phyloP scores from a whole-genome alignment of 345 rosid genomes.

The Balakata baccata region DNA sequence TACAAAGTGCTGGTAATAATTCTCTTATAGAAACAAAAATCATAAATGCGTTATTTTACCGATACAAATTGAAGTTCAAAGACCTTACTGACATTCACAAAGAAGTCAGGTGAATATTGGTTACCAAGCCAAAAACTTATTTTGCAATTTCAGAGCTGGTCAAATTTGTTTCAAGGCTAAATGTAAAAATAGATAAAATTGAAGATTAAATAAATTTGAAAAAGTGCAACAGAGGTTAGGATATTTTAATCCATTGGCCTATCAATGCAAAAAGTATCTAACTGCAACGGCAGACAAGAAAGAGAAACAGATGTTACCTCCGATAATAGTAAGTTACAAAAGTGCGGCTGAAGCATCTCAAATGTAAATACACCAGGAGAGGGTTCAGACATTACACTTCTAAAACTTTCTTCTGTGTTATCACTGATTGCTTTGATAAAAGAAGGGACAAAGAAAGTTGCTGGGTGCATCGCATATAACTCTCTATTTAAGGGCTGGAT shows the following conservation, averaged over 20 bases:
- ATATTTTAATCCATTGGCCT: background rate
- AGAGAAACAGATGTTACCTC: slow-evolving; percentile 51
- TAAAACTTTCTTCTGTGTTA: slow-evolving; percentile 57
- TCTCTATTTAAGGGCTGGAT: slow-evolving; percentile 74
- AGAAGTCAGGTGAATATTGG: background rate
- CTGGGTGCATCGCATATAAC: slow-evolving; percentile 54
- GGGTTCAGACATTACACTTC: slow-evolving; percentile 57
- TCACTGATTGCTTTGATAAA: slow-evolving; percentile 62
- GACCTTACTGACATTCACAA: background rate
- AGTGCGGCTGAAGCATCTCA: slow-evolving; percentile 68
- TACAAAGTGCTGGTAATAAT: background rate
- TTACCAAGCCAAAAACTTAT: background rate
- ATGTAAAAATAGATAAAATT: background rate
- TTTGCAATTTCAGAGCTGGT: background rate
- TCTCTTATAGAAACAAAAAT: background rate
- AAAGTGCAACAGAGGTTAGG: background rate
- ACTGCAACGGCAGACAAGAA: background rate
- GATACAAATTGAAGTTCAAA: background rate
- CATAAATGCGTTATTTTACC: background rate
- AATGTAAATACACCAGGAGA: slow-evolving; percentile 70
- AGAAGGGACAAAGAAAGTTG: slow-evolving; percentile 63
- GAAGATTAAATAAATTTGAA: background rate
- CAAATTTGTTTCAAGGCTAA: background rate
- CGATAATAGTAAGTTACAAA: slow-evolving; percentile 63
- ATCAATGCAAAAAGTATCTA: slow-evolving; percentile 5